phyloP scores from a whole-genome alignment of 2,329 filamentous ascomycete genomes.

The Pyrenochaeta sp. region DNA sequence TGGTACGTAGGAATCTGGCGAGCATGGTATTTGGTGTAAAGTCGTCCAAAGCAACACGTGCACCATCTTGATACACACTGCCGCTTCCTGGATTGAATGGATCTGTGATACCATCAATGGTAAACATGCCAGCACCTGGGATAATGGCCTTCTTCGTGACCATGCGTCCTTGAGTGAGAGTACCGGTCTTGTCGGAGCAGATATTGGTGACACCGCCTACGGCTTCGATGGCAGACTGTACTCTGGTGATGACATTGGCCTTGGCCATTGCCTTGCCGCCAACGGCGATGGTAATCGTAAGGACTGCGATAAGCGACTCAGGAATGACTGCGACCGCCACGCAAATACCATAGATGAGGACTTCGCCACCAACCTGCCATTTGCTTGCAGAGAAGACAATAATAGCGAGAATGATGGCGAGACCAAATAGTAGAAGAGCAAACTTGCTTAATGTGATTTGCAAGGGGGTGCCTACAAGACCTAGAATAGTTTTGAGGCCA shows the following conservation, averaged over 20 bases:
- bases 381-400: slow-evolving; percentile 72
- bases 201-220: slow-evolving; percentile 54
- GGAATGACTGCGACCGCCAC: slow-evolving; percentile 59
- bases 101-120: slow-evolving; percentile 45
- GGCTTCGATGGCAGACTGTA: slow-evolving; percentile 51
- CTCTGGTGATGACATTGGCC: slow-evolving; percentile 52
- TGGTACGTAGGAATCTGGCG: slow-evolving; percentile 45
- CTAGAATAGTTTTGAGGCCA: slow-evolving; percentile 63
- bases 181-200: slow-evolving; percentile 53
- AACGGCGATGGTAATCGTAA: slow-evolving; percentile 70
- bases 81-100: slow-evolving; percentile 49
- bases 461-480: slow-evolving; percentile 80
- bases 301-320: slow-evolving; percentile 67
- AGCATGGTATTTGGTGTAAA: slow-evolving; percentile 30
- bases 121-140: slow-evolving; percentile 43
- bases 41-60: slow-evolving; percentile 34
- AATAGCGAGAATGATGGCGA: slow-evolving; percentile 75
- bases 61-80: slow-evolving; percentile 40
- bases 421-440: slow-evolving; percentile 79
- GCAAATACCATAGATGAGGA: slow-evolving; percentile 59
- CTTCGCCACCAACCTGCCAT: slow-evolving; percentile 52
- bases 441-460: slow-evolving; percentile 88
- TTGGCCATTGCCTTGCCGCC: slow-evolving; percentile 53
- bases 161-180: slow-evolving; percentile 53
- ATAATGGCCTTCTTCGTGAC: slow-evolving; percentile 50